A percentile compares a stretch with the other conserved stretches of the same genome.
phyloP scores from a whole-genome alignment of 2,329 filamentous ascomycete species.

The Xylaria sp. region DNA sequence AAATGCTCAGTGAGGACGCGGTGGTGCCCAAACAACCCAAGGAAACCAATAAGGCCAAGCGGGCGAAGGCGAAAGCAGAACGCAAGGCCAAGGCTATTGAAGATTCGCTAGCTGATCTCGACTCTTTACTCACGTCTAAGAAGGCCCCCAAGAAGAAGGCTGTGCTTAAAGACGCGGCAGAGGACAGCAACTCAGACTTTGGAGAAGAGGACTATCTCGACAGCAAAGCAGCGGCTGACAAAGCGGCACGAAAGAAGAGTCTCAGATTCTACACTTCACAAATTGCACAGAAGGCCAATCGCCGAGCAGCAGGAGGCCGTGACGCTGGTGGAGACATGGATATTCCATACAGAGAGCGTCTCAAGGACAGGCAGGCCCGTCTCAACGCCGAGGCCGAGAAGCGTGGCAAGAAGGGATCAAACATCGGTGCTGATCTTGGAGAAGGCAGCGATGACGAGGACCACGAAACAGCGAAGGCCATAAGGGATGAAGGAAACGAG shows the following conservation, averaged over 20 bases:
- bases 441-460: slow-evolving; percentile 76
- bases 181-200: slow-evolving; percentile 83
- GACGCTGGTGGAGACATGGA: slow-evolving; percentile 83
- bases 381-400: slow-evolving; percentile 90
- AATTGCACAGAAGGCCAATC: slow-evolving; percentile 93
- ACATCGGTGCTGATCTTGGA: slow-evolving; percentile 73
- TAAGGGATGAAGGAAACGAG: slow-evolving; percentile 69
- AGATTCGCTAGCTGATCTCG: slow-evolving; percentile 75
- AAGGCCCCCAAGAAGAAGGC: slow-evolving; percentile 59
- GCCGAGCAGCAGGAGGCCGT: slow-evolving; percentile 76
- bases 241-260: slow-evolving; percentile 88
- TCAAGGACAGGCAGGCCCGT: slow-evolving; percentile 85
- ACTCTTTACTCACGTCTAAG: slow-evolving; percentile 64
- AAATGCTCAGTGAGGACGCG: slow-evolving; percentile 52
- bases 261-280: slow-evolving; percentile 98
- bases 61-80: slow-evolving; percentile 53
- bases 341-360: slow-evolving; percentile 87
- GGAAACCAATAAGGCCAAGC: slow-evolving; percentile 47
- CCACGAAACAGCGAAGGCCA: slow-evolving; percentile 60
- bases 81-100: slow-evolving; percentile 70
- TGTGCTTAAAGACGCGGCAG: slow-evolving; percentile 29
- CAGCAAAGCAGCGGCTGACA: slow-evolving; percentile 82
- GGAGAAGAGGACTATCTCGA: slow-evolving; percentile 88
- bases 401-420: slow-evolving; percentile 74
- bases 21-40: slow-evolving; percentile 34